Conservation (phyloP, 73 alveolate species). For the Stentor roeselii region DNA sequence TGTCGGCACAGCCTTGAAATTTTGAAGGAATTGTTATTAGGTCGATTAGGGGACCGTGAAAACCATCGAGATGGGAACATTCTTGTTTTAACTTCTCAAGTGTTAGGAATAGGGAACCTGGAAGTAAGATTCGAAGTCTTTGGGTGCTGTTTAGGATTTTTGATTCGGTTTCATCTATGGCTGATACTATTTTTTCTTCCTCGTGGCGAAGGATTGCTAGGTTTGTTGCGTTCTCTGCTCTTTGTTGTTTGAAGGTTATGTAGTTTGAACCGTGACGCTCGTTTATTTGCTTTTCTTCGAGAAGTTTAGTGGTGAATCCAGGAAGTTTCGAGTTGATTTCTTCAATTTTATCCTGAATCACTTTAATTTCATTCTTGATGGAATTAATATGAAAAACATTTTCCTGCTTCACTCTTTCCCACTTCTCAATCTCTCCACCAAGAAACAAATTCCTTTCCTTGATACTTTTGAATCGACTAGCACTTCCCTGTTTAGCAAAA, state of each 20-base stretch:
- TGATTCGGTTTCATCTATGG: constrained; percentile 39
- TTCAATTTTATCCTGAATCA: background rate
- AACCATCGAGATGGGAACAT: constrained; percentile 54
- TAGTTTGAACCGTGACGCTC: constrained; percentile 36
- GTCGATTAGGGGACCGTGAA: constrained; percentile 74
- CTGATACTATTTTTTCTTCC: constrained; percentile 47
- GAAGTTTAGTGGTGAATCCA: constrained; percentile 42
- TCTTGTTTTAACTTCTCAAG: background rate
- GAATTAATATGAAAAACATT: constrained; percentile 28
- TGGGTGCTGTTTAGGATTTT: constrained; percentile 40
- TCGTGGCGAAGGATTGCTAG: constrained; percentile 56
- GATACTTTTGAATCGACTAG: constrained; percentile 42
- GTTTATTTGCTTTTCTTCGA: constrained; percentile 40
- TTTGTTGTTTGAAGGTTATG: constrained; percentile 51
- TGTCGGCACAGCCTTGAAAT: constrained; percentile 68
- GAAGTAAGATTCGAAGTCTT: constrained; percentile 10
- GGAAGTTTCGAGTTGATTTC: constrained; percentile 31
- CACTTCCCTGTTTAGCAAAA: constrained; percentile 26
- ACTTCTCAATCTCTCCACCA: constrained; percentile 52
- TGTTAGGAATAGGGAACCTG: background rate
- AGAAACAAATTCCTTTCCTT: constrained; percentile 63
- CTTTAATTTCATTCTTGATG: background rate
- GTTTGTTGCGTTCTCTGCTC: constrained; percentile 46
- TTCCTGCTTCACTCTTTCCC: constrained; percentile 29
- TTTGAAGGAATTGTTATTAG: constrained; percentile 61